These are phyloP conservation scores for Cydonia oblonga DNA, from an alignment of 331 rosid genomes.

Conservation along the genomic window DNA sequence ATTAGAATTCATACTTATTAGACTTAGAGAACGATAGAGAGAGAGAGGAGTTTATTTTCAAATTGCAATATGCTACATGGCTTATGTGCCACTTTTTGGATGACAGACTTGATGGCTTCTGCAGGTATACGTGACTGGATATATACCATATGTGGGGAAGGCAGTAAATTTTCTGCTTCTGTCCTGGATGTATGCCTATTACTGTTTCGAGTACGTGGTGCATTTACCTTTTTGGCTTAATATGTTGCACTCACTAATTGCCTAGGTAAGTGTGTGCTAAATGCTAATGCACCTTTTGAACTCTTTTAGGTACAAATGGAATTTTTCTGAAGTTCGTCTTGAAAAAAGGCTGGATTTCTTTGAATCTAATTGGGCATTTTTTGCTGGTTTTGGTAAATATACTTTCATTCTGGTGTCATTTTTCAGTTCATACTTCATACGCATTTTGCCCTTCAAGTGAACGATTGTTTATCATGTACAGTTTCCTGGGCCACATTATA, in stretches of 20 bases:
- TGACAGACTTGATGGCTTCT: conserved; percentile 21
- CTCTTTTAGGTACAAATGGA: conserved; percentile 76
- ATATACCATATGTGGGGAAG: conserved; percentile 73
- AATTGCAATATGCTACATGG: not conserved
- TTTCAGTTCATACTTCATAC: not conserved
- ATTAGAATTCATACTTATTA: not conserved
- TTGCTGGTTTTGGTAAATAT: conserved; percentile 80
- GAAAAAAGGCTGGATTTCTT: conserved; percentile 72
- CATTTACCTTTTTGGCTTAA: conserved; percentile 5
- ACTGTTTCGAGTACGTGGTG: conserved; percentile 83
- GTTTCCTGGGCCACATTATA: not conserved
- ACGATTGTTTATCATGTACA: not conserved
- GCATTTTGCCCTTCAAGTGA: not conserved
- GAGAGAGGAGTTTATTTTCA: not conserved
- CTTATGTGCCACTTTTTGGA: not conserved
- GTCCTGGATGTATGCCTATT: conserved; percentile 97
- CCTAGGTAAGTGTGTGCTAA: not conserved
- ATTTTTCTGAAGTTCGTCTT: conserved; percentile 65
- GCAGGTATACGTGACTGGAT: conserved; percentile 72
- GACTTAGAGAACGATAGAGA: not conserved
- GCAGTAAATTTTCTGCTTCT: conserved; percentile 65
- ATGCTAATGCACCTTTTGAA: conserved; percentile 2
- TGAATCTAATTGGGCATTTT: conserved; percentile 88
- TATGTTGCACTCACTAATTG: conserved; percentile 12
- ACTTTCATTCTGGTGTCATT: not conserved